Base-by-base conservation (phyloP, 345 rosid species). In the Citrus reticulata region DNA sequence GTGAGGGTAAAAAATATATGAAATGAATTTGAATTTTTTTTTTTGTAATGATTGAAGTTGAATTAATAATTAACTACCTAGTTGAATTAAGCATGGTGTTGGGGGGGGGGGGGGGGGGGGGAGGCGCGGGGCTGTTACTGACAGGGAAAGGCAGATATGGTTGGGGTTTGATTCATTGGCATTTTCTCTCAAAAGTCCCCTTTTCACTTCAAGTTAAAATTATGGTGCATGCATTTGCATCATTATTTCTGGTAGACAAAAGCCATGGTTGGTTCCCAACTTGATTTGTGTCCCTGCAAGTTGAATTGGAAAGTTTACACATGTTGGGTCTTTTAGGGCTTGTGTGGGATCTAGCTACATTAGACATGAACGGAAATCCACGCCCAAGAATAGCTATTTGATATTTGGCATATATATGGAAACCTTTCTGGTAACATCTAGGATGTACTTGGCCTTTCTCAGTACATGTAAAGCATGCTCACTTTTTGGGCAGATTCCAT, bases 161-260 rank as follows among this genome's bases (percentile, higher is more conserved):
- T 11, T 77, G 75, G 83, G 81, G 77, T 58, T 79, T 30, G 71
- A 75, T 76, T 70, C 84, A n/a, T 79, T 57, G 35, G 34, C 22
- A 66, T 59, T 59, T 77, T 14, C 55, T 72, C 34, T 4, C 25
- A 73, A 69, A 57, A 40, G 62, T 59, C 17, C 27, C 64, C 74
- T 59, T 13, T 34, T 34, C 20, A 66, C 16, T 24, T 24, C 63
- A 71, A 75, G 62, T 71, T 64, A 73, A 11, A 8, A 27, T 42
- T 66, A 40, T 55, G 29, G 55, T 68, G 83, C 17, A 51, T 19
- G 42, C 49, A 75, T 32, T 32, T 4, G 54, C 71, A 51, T 65
- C 70, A 75, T 75, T 13, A 72, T 25, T 16, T 74, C 58, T 60
- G 66, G 58, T 39, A 59, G 37, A 39, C 25, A 25, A 16, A 54